Evolutionary conservation across 169 alveolate species (phyloP), one percentile per base, ranked within the genome.

Genomic region (Plasmodium gonderi): DNA sequence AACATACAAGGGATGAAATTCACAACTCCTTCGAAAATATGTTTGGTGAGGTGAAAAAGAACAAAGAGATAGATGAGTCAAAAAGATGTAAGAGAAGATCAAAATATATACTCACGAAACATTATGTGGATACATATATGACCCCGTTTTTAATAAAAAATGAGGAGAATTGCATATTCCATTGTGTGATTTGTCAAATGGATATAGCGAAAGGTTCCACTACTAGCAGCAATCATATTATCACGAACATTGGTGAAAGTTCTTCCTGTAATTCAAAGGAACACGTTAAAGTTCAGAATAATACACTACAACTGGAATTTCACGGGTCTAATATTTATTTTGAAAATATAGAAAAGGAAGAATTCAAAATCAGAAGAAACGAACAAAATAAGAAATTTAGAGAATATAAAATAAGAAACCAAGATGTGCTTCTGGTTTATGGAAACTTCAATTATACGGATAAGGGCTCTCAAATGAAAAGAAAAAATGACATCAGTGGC

Each of bases 121-220:
- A 54, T 9, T 87, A 87, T 67, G 79, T 87, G 11, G 72, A 87
- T 45, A 75, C 31, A 20, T 87, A 54, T 87, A 40, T 87, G n/a
- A 75, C 33, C 8, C 93, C 87, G 3, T 49, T 36, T 54, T 75
- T 87, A 45, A 51, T 75, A 5, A 87, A 23, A 87, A 36, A 45
- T 33, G 47, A 80, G 9, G 64, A 65, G 29, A n/a, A 74, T 36
- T 11, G 14, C 33, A 9, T 20, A 4, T 81, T 44, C 11, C 40
- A 81, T 36, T 31, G 38, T 17, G 81, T 81, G 14, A 3, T 40
- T 26, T 81, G 91, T 68, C 76, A 81, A 38, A 8, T 81, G 12
- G 54, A 68, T 26, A 29, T 80, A 14, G 7, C 51, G 0, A 60
- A 60, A 12, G 33, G 0, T n/a, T 3, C 26, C 3, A 0, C 72